Conservation (phyloP, 2,329 filamentous ascomycete genomes). For the Colletotrichum sp. region DNA sequence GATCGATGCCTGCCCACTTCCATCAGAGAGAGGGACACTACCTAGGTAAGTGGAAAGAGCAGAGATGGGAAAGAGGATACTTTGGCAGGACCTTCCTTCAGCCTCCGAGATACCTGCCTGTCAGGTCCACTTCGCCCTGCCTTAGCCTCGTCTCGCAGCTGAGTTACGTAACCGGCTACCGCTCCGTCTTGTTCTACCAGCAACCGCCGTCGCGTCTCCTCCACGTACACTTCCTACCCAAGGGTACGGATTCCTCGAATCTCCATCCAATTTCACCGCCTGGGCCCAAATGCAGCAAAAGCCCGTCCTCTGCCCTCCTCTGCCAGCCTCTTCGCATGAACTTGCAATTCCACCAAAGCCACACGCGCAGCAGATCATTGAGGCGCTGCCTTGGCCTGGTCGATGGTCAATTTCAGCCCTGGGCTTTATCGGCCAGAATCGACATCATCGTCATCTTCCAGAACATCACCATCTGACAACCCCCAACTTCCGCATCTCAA, state of each 20-base stretch:
- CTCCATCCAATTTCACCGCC: constrained; percentile 16
- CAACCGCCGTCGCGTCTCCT: not conserved
- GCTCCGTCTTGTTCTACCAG: not conserved
- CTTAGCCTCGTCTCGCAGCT: not conserved
- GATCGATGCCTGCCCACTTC: not conserved
- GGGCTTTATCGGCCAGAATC: not conserved
- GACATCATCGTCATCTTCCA: not conserved
- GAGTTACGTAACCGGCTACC: constrained; percentile 15
- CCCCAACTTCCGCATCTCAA: not conserved
- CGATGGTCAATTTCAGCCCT: constrained; percentile 7
- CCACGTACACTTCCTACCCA: not conserved
- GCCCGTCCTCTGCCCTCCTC: not conserved
- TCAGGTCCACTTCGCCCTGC: not conserved
- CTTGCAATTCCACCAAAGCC: constrained; percentile 18
- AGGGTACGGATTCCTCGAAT: not conserved
- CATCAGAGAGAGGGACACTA: not conserved
- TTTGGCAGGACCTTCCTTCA: not conserved
- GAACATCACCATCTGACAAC: not conserved
- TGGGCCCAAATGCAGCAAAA: not conserved
- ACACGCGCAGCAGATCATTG: constrained; percentile 19
- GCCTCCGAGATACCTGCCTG: constrained; percentile 1
- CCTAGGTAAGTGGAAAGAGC: not conserved
- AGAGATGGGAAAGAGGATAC: not conserved
- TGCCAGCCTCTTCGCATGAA: constrained; percentile 14
- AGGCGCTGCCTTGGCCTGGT: constrained; percentile 10